These are phyloP conservation scores for Xylariaceae sp. DNA, from an alignment of 2,329 filamentous ascomycete species.

Conservation along the genomic window DNA sequence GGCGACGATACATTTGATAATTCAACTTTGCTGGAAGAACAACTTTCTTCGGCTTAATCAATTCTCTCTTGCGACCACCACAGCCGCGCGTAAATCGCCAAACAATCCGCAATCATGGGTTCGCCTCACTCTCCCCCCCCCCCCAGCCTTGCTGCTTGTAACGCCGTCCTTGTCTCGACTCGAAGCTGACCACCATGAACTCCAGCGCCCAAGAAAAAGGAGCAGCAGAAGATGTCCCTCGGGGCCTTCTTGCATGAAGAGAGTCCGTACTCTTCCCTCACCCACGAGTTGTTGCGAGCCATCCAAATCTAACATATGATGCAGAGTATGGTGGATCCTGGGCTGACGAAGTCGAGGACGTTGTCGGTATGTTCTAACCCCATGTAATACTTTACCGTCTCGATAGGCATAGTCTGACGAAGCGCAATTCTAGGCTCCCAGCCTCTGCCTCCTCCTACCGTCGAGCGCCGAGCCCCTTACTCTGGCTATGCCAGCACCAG, in stretches of 20 bases:
- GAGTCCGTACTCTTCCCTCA: conserved; percentile 57
- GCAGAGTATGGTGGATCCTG: conserved; percentile 71
- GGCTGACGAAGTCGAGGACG: conserved; percentile 98
- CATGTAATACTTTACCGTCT: conserved; percentile 17
- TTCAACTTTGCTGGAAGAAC: too few relatives aligned
- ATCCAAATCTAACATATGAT: conserved; percentile 23
- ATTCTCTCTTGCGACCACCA: too few relatives aligned
- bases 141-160: conserved; percentile 2
- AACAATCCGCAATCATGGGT: conserved; percentile 60
- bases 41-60: too few relatives aligned
- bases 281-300: conserved; percentile 15
- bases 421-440: conserved; percentile 46
- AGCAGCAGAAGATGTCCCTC: conserved; percentile 94
- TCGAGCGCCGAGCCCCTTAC: conserved; percentile 19
- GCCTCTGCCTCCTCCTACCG: conserved; percentile 45
- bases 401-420: conserved; percentile 19
- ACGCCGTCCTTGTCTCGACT: neutral
- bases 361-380: conserved; percentile 58
- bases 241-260: conserved; percentile 92
- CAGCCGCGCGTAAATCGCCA: conserved; percentile 27
- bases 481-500: conserved; percentile 19
- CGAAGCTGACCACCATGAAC: conserved; percentile 39
- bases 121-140: conserved; percentile 31
- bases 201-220: conserved; percentile 86
- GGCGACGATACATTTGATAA: conserved; percentile 14